Evolutionary conservation across 164 flowering plant genomes (phyloP), one percentile per base, ranked within the genome.

Genomic region (Sextonia rubra): DNA sequence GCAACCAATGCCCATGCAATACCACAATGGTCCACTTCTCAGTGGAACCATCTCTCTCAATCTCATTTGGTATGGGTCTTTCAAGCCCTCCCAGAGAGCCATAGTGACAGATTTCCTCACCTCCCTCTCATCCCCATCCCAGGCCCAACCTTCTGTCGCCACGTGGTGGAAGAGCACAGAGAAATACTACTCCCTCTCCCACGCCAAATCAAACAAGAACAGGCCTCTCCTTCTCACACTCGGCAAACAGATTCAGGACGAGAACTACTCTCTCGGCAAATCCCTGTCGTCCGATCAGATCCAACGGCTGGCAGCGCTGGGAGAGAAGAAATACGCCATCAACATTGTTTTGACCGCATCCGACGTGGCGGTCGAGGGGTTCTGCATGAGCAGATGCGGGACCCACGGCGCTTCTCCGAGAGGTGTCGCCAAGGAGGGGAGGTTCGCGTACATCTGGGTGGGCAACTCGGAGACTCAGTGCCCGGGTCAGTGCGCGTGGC

Each of bases 1-100:
- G 47, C 78, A 79, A 47, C 78, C 85, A 0, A 74, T 76, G 70
- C 76, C 76, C 17, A 61, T 90, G 29, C 63, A 74, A 18, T 91
- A 91, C 83, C 96, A 91, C 82, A 84, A 88, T 3, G 96, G 93
- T 26, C 78, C 86, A 61, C 91, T 91, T 55, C 91, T 91, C 12
- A 37, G 66, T 12, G 96, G 93, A 4, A 78, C 84, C 26, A 80
- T 87, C 60, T 71, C 93, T 37, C 60, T 89, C 64, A 89, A 89
- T 24, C 80, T 91, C 47, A 80, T 91, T 25, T 91, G 92, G 93
- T 91, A 91, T 56, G 96, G 96, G 3, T 81, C 82, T 6, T 89
- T 90, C 83, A 85, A 71, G 30, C 86, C 95, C 0, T 77, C 89
- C 48, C 92, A 88, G 44, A 70, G 85, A 0, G 85, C 96, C 18